Evolutionary conservation across 1,139 yeast species (phyloP).

Genomic region (Yamadazyma blattariae): DNA sequence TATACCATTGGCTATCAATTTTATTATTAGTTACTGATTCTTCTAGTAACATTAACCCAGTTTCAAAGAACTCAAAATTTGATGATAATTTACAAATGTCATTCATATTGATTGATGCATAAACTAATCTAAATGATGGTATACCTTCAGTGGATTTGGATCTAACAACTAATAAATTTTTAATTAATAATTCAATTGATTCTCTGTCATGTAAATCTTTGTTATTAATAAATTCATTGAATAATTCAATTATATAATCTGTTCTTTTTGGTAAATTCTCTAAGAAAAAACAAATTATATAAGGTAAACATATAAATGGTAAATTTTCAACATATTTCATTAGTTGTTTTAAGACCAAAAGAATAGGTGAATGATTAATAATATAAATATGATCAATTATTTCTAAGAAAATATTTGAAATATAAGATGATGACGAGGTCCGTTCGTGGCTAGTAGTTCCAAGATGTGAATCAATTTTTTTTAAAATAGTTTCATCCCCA

Average conservation of each 20-base stretch:
- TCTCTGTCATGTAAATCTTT: constrained; percentile 4
- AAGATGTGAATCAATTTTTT: neutral
- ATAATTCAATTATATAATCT: constrained; percentile 2
- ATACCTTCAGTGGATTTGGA: constrained; percentile 36
- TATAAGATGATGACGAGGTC: no score
- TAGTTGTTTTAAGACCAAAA: neutral
- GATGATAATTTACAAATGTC: constrained; percentile 35
- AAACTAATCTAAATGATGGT: constrained; percentile 32
- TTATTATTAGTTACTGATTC: constrained; percentile 25
- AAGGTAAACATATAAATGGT: constrained; percentile 1
- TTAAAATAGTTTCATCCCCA: constrained; percentile 1
- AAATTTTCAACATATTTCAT: neutral
- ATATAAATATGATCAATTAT: neutral
- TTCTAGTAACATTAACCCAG: constrained; percentile 57
- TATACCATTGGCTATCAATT: constrained; percentile 12
- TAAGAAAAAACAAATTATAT: constrained; percentile 6
- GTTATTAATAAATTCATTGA: constrained; percentile 4
- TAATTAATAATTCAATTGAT: constrained; percentile 8
- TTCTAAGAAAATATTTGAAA: neutral
- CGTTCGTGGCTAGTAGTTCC: neutral
- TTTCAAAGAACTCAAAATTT: constrained; percentile 31
- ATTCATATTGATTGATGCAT: constrained; percentile 28
- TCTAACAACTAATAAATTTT: constrained; percentile 41
- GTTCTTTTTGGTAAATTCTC: constrained; percentile 5
- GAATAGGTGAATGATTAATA: neutral